A percentile compares a stretch with the other conserved stretches of the same genome.
Conservation (phyloP, 306 rosid genomes). For the Cicer bijugum region DNA sequence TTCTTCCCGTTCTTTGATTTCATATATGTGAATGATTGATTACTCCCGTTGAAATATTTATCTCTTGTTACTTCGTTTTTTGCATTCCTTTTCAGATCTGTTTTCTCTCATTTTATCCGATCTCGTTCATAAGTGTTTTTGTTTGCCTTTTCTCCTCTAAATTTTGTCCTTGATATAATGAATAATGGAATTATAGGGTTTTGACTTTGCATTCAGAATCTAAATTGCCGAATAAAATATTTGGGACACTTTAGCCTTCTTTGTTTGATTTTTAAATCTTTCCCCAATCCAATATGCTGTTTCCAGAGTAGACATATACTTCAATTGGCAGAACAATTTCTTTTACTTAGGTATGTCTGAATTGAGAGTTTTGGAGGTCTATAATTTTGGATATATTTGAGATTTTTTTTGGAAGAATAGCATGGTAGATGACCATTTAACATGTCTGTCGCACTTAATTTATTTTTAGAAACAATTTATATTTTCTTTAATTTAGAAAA, state of each 20-base stretch:
- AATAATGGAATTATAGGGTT: constrained; percentile 38
- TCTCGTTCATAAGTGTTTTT: background rate
- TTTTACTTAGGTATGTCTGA: no score
- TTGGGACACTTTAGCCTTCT: background rate
- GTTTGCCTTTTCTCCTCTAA: background rate
- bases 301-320: background rate
- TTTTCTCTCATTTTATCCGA: background rate
- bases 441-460: no score
- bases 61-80: background rate
- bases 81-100: constrained; percentile 1
- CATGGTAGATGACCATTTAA: no score
- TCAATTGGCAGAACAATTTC: background rate
- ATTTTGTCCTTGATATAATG: background rate
- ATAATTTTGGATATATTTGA: no score
- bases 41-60: background rate
- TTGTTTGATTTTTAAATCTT: background rate
- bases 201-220: constrained; percentile 13
- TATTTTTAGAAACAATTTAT: no score
- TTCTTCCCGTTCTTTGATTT: background rate
- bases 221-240: background rate
- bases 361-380: no score
- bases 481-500: no score
- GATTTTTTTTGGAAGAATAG: no score
- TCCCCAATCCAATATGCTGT: background rate
- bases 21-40: background rate